Base-by-base conservation (phyloP, 2,329 filamentous ascomycete species). In the Fonsecaea multimorphosa region DNA sequence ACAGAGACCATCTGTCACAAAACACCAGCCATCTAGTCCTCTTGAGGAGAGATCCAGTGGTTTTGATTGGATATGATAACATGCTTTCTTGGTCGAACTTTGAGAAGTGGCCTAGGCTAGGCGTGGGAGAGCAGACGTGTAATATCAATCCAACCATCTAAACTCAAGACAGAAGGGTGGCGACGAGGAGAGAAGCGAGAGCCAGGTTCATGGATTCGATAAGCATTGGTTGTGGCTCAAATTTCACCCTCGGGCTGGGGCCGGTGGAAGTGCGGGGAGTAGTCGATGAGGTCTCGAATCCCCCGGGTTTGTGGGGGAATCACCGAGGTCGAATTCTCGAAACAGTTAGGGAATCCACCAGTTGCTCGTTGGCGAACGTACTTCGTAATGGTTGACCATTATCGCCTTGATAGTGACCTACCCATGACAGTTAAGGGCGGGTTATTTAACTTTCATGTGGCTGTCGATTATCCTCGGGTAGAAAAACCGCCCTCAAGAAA, bases 301-400 rank as follows among this genome's bases (percentile, higher is more conserved):
- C 61, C 61, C 61, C 58, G 55, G 34, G 27, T 64, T 64, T 64
- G 54, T 14, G 46, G 61, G n/a, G 54, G 54, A 44, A 46, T n/a
- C 29, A 31, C 61, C 61, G 61, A 64, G 61, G 61, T 59, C 44
- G 19, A 64, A 40, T 6, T 64, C 61, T 59, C 32, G 22, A 64
- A 64, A 54, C 16, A 38, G 61, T 53, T 58, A 58, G 31, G 32
- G 31, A 14, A 29, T 3, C 49, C 9, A n/a, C 12, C 46, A 58
- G 19, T 1, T 3, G 19, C 22, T 49, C 9, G 8, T 22, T 24
- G 2, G 22, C 19, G 27, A 1, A 1, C 22, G 2, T 11, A 40
- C 8, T 8, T 8, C 29, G 29, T n/a, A 12, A 49, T 11, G 44
- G 44, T 5, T 49, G 44, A 49, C 8, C 22, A 27, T 27, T 11